Base-by-base conservation (phyloP, 2,329 filamentous ascomycete genomes). In the Botrytis deweyae region DNA sequence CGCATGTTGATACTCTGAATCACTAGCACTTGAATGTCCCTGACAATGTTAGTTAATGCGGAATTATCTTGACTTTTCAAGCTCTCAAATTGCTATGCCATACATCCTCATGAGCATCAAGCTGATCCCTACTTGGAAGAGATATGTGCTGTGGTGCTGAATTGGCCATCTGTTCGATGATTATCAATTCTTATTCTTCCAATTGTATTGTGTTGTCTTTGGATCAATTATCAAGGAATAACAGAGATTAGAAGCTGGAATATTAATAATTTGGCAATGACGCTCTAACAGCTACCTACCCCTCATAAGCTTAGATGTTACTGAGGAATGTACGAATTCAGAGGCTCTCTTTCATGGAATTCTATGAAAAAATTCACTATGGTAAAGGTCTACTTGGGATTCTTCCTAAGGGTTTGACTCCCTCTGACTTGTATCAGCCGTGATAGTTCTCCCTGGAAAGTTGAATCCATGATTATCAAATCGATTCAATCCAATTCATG, bases 1-100 rank as follows among this genome's bases (percentile, higher is more conserved):
- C 22, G 81, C 78, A 78, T 82, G 80, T 59, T 81, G 80, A 72
- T 80, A 81, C 66, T 82, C 81, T n/a, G 75, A 76, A 72, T 82
- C 81, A 65, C 79, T 80, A 40, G 77, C 78, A 65, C 77, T 80
- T 25, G 77, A 79, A 63, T 79, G 73, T 14, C 44, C 72, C 76
- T 80, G 70, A 10, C 25, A n/a, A 20, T 42, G 44, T 59, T 44
- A 62, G 72, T 58, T 20, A 10, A 55, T 52, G 22, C 36, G n/a
- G 20, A 40, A 66, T 44, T 12, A 44, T 52, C 16, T 49, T 33
- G 46, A 63, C 9, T 29, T 58, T 10, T 20, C 36, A 46, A 49
- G 46, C 63, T 65, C 63, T 40, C 10, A 25, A 25, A 55, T 40
- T 18, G 18, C n/a, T 22, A 18, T n/a, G 46, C 20, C 62, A 58